Conservation (phyloP, 73 alveolate species). For the Stentor roeselii region DNA sequence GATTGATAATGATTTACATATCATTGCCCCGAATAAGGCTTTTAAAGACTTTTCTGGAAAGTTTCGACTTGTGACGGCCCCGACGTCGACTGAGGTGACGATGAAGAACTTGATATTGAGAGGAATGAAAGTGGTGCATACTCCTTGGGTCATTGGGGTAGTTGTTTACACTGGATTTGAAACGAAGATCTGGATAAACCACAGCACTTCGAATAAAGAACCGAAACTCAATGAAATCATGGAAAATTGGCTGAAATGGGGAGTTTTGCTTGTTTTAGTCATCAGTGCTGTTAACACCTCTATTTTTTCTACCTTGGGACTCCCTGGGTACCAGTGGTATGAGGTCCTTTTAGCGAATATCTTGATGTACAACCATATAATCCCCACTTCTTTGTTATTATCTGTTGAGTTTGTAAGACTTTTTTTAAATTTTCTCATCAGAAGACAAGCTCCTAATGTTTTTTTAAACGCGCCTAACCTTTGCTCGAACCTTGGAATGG, state of each 20-base stretch:
- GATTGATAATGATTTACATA: neutral
- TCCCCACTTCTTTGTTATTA: neutral
- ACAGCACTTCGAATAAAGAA: neutral
- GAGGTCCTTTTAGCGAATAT: neutral
- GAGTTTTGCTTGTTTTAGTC: neutral
- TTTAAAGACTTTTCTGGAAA: neutral
- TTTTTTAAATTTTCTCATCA: neutral
- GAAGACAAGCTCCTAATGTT: neutral
- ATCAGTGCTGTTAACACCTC: neutral
- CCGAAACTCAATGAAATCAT: neutral
- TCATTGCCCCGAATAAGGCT: neutral
- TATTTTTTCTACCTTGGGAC: neutral
- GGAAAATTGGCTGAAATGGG: neutral
- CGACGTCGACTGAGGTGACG: neutral
- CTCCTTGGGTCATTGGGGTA: neutral
- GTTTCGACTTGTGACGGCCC: neutral
- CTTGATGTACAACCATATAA: neutral
- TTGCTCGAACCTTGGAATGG: neutral
- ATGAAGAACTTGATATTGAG: neutral
- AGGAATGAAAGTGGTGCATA: neutral
- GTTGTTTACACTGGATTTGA: constrained; percentile 19
- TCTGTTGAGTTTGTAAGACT: neutral
- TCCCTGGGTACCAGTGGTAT: neutral
- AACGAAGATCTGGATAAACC: constrained; percentile 3
- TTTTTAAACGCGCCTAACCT: neutral